Base-by-base conservation (phyloP, 768 basidiomycete genomes). In the Suillus sp. region DNA sequence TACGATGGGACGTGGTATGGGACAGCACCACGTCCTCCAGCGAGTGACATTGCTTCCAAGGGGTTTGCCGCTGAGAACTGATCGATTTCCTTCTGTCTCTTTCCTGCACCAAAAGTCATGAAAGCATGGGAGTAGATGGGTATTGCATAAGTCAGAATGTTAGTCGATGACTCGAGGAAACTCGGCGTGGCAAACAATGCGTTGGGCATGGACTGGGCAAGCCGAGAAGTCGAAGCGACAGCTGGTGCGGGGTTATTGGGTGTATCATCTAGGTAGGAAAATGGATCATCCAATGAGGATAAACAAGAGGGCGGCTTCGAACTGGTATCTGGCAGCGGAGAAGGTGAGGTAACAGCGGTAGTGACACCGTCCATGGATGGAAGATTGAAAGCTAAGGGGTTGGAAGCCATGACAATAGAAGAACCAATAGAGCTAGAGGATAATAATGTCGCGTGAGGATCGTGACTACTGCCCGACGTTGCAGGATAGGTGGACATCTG, bases 61-160 rank as follows among this genome's bases (percentile, higher is more conserved):
- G 86, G 88, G 68, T 91, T 79, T 48, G 81, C 80, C 0, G 92
- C 87, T 0, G 89, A 92, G 72, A 81, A 92, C 16, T 81, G 81
- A 70, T 96, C 95, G 48, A 96, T 81, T 64, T 93, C 87, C 71
- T 93, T 94, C 74, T 95, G 93, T 34, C 85, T 80, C 79, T 87
- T 87, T 2, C 95, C 95, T 6, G 94, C 88, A 25, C 93, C 93
- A 68, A 96, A 93, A 1, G 93, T 91, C 11, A 95, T 88, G 72
- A 86, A 95, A 40, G 90, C 91, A 60, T 90, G 85, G 2, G 87
- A 75, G 71, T 93, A 80, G 38, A 89, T 79, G 34, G 91, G 86
- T 57, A 82, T 82, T 6, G 83, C 81, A 25, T 84, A 83, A 2
- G 80, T 77, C 16, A 80, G 78, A 64, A 84, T 74, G 43, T 78